A percentile compares a stretch with the other conserved stretches of the same genome.
Evolutionary conservation across 768 basidiomycete species (phyloP).

Genomic region (Mycena albidolilacea): DNA sequence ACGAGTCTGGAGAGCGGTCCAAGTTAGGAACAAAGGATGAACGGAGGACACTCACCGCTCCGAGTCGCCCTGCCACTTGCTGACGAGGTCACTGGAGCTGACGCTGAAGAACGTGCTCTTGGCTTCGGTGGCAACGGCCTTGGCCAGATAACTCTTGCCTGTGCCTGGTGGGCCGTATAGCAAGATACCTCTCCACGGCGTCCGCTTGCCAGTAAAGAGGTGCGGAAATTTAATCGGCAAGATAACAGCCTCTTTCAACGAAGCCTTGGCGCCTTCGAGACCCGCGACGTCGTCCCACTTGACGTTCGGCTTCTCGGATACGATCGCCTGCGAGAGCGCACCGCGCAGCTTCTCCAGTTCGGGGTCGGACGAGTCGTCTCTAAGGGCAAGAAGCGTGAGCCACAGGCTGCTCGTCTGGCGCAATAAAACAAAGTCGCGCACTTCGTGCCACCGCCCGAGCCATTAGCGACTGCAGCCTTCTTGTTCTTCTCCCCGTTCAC

Average conservation of each 20-base stretch:
- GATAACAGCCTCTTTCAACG: constrained; percentile 98
- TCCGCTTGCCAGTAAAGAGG: constrained; percentile 97
- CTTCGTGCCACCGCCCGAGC: constrained; percentile 61
- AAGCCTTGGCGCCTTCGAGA: constrained; percentile 93
- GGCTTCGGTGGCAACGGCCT: constrained; percentile 98
- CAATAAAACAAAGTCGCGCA: constrained; percentile 43
- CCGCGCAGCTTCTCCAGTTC: constrained; percentile 98
- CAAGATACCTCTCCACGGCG: constrained; percentile 96
- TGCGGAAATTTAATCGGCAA: constrained; percentile 99
- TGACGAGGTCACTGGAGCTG: constrained; percentile 94
- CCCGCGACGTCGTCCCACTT: constrained; percentile 99
- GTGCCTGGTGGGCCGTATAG: constrained; percentile 98
- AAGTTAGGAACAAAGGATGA: constrained; percentile 10
- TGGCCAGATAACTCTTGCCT: constrained; percentile 96
- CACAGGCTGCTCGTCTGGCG: neutral
- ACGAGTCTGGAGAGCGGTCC: constrained; percentile 73
- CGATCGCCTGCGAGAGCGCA: constrained; percentile 88
- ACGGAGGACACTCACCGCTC: constrained; percentile 76
- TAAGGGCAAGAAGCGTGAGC: constrained; percentile 18
- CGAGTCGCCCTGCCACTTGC: constrained; percentile 99
- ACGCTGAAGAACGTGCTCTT: constrained; percentile 99
- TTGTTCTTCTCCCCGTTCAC: constrained; percentile 73
- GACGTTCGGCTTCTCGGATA: constrained; percentile 95
- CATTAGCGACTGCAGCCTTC: constrained; percentile 63
- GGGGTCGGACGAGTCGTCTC: constrained; percentile 87